These are phyloP conservation scores for Coemansia sp. DNA, from an alignment of 192 early-diverging fungal species.

Conservation along the genomic window DNA sequence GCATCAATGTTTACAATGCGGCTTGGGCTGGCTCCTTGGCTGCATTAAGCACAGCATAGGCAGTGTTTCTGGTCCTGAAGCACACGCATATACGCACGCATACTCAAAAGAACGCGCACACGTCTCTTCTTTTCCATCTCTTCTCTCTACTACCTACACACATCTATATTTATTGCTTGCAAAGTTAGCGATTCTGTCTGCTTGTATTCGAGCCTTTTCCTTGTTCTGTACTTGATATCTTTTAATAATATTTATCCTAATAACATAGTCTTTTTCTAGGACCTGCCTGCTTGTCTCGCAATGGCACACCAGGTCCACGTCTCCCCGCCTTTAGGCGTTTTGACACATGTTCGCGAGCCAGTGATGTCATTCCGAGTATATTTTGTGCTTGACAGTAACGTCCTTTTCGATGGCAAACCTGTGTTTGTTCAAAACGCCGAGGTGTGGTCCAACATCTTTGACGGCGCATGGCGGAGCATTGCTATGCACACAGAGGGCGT, in stretches of 20 bases:
- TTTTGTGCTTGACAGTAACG: conserved; percentile 14
- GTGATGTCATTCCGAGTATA: conserved; percentile 32
- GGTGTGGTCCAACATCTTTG: conserved; percentile 37
- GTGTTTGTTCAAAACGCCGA: conserved; percentile 11
- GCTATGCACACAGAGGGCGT: conserved; percentile 9
- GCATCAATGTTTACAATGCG: conserved; percentile 6
- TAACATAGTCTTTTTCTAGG: too few relatives aligned
- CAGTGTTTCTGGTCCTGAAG: background rate
- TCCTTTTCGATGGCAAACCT: background rate
- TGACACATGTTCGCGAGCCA: conserved; percentile 30
- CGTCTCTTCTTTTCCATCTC: too few relatives aligned
- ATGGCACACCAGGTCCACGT: conserved; percentile 14
- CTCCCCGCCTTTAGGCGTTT: conserved; percentile 34
- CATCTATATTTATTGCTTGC: background rate
- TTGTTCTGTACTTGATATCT: too few relatives aligned
- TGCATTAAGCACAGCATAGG: background rate
- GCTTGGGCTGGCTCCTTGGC: conserved; percentile 10
- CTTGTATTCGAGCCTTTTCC: too few relatives aligned
- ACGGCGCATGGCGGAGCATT: conserved; percentile 22
- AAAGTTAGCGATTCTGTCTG: background rate
- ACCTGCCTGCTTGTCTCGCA: background rate
- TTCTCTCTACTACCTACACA: too few relatives aligned
- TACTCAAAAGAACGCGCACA: too few relatives aligned
- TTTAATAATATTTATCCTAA: too few relatives aligned
- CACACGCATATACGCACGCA: background rate